Conservation (phyloP, 305 asterid species). For the Fraxinus ornus region DNA sequence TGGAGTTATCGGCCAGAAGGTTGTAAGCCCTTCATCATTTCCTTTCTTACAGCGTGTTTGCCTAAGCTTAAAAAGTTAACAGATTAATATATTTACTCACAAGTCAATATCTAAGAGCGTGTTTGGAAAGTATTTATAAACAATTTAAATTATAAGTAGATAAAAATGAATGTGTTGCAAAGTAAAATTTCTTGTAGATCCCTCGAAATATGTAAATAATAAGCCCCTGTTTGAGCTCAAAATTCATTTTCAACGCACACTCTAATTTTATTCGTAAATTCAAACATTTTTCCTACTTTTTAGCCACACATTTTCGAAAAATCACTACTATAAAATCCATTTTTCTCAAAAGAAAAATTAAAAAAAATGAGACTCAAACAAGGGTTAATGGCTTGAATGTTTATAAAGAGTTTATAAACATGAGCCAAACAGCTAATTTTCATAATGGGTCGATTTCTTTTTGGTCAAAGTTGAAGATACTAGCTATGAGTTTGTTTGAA, state of each 20-base stretch:
- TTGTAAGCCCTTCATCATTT: conserved; percentile 14
- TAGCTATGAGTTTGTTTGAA: neutral
- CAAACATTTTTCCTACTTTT: neutral
- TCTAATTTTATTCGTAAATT: neutral
- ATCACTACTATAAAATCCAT: too few species aligned
- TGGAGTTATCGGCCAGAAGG: conserved; percentile 92
- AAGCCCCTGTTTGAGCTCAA: neutral
- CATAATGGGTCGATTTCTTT: neutral
- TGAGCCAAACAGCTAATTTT: neutral
- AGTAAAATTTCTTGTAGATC: too few species aligned
- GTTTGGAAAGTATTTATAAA: neutral
- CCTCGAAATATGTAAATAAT: too few species aligned
- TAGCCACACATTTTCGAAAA: neutral
- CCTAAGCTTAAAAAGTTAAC: neutral
- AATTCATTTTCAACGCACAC: too few species aligned
- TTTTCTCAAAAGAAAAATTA: neutral
- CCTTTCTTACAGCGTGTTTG: neutral
- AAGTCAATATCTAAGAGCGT: neutral
- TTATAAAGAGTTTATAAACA: neutral
- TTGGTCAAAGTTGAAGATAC: neutral
- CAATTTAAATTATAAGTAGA: too few species aligned
- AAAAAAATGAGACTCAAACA: neutral
- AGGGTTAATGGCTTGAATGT: neutral
- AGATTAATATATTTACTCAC: neutral
- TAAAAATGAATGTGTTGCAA: too few species aligned